Percentiles rank a stretch among this genome's conserved stretches.
Conservation (phyloP, 2,329 filamentous ascomycete species). For the Xylariaceae sp. region DNA sequence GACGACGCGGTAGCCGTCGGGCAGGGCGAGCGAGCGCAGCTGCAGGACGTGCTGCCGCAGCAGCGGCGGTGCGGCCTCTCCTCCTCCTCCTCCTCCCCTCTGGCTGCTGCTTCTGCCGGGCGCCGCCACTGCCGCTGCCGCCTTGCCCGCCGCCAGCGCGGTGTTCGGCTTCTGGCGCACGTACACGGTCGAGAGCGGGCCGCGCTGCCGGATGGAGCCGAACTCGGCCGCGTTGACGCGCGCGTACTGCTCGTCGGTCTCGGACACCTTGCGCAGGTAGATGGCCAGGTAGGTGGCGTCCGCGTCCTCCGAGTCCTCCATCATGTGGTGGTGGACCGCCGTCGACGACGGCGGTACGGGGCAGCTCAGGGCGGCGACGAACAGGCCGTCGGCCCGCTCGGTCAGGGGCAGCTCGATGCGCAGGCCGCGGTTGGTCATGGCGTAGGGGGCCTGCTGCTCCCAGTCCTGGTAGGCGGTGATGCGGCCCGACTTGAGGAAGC, state of each 20-base stretch:
- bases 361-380: conserved; percentile 25
- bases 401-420: conserved; percentile 18
- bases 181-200: conserved; percentile 17
- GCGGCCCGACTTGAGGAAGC: conserved; percentile 30
- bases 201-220: conserved; percentile 12
- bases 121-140: too few relatives aligned
- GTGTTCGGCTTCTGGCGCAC: conserved; percentile 21
- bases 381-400: conserved; percentile 10
- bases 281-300: conserved; percentile 24
- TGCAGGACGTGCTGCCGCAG: too few relatives aligned
- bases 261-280: conserved; percentile 21
- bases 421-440: conserved; percentile 21
- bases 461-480: conserved; percentile 25
- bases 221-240: conserved; percentile 16
- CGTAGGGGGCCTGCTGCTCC: conserved; percentile 19
- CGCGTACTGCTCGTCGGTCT: conserved; percentile 17
- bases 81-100: too few relatives aligned
- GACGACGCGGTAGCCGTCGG: too few relatives aligned
- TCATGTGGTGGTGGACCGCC: too few relatives aligned
- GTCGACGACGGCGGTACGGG: conserved; percentile 22
- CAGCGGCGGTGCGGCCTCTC: too few relatives aligned
- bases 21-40: too few relatives aligned
- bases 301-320: conserved; percentile 18
- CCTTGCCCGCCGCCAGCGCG: too few relatives aligned
- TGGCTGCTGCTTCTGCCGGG: too few relatives aligned